Evolutionary conservation across 2,329 filamentous ascomycete genomes (phyloP).

Genomic region (Trichophyton equinum): DNA sequence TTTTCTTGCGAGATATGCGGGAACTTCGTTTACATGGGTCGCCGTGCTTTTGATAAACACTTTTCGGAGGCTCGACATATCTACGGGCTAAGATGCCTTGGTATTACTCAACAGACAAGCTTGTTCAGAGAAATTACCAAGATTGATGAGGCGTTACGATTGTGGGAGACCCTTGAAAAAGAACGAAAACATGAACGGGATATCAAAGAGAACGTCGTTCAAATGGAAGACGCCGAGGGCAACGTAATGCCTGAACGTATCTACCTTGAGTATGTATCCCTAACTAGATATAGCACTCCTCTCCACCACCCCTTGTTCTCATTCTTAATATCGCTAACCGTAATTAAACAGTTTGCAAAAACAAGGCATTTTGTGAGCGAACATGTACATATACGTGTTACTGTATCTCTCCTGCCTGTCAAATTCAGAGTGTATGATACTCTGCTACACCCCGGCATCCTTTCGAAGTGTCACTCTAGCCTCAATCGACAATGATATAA

Average conservation of each 20-base stretch:
- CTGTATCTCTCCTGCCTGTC: not conserved
- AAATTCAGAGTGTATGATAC: not conserved
- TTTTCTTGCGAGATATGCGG: constrained; percentile 94
- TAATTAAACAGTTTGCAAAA: constrained; percentile 15
- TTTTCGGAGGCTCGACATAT: constrained; percentile 91
- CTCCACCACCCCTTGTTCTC: not conserved
- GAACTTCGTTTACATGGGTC: constrained; percentile 97
- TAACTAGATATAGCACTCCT: not conserved
- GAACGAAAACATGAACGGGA: constrained; percentile 68
- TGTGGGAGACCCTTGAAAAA: constrained; percentile 88
- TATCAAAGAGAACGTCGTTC: constrained; percentile 71
- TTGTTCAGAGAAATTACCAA: constrained; percentile 88
- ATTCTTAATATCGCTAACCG: constrained; percentile 8
- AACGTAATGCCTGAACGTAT: constrained; percentile 99
- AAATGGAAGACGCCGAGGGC: constrained; percentile 96
- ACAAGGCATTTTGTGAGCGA: constrained; percentile 15
- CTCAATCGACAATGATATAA: not conserved
- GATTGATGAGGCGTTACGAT: constrained; percentile 73
- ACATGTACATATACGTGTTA: not conserved
- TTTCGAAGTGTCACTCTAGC: not conserved
- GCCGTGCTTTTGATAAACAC: constrained; percentile 93
- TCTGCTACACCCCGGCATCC: not conserved
- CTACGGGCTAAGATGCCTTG: constrained; percentile 84
- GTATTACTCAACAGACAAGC: constrained; percentile 71
- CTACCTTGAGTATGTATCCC: constrained; percentile 56